Conservation (phyloP, 257 asterid species). For the Solanum raphanifolium region DNA sequence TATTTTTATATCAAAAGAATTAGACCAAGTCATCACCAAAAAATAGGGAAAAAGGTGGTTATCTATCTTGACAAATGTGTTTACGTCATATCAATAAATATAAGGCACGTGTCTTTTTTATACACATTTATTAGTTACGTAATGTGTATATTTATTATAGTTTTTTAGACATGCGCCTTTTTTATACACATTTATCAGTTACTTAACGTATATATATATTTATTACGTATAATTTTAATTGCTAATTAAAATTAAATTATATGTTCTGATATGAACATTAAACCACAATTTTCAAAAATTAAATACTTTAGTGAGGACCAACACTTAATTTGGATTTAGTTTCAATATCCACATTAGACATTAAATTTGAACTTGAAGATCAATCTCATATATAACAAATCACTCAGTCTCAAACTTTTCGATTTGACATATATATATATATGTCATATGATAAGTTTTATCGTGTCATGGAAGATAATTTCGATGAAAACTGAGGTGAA, state of each 20-base stretch:
- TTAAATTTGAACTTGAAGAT: too few species aligned
- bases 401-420: too few species aligned
- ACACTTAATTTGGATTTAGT: background rate
- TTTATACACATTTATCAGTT: background rate
- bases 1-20: background rate
- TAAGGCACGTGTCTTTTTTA: background rate
- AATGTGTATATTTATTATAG: background rate
- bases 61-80: background rate
- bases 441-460: too few species aligned
- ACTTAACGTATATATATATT: background rate
- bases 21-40: background rate
- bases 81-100: background rate
- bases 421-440: too few species aligned
- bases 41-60: background rate
- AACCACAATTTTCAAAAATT: background rate
- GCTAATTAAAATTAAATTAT: background rate
- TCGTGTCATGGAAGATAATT: too few species aligned
- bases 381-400: too few species aligned
- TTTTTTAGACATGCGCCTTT: background rate
- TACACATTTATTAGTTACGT: background rate
- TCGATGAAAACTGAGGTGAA: too few species aligned
- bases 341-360: background rate
- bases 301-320: background rate
- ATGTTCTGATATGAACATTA: background rate
- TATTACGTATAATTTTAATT: background rate